Evolutionary conservation across 345 rosid genomes (phyloP).

Genomic region (Turritis glabra): DNA sequence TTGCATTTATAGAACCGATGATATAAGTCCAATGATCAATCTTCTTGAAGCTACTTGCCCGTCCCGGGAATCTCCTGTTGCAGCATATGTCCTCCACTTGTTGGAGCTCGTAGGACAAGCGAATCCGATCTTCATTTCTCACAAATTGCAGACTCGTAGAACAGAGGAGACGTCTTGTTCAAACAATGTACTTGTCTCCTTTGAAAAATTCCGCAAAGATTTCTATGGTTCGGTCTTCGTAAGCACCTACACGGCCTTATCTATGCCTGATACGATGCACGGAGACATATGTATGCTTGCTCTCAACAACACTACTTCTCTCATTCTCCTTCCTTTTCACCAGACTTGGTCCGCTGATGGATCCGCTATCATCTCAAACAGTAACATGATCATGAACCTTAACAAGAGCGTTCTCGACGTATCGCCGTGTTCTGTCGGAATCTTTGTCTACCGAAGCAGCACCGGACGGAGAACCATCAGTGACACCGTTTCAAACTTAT

Average conservation of each 20-base stretch:
- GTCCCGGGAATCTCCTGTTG: slow-evolving; percentile 40
- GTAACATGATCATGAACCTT: slow-evolving; percentile 31
- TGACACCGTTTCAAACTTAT: neutral
- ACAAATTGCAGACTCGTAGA: slow-evolving; percentile 36
- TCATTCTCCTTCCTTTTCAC: slow-evolving; percentile 64
- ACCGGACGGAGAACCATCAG: neutral
- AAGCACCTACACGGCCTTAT: slow-evolving; percentile 37
- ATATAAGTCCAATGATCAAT: slow-evolving; percentile 38
- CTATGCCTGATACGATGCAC: slow-evolving; percentile 49
- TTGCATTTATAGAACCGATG: slow-evolving; percentile 51
- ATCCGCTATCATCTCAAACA: slow-evolving; percentile 37
- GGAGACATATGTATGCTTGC: slow-evolving; percentile 64
- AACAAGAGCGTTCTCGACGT: slow-evolving; percentile 49
- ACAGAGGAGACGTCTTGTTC: slow-evolving; percentile 35
- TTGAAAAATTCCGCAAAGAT: slow-evolving; percentile 32
- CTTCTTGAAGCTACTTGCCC: slow-evolving; percentile 44
- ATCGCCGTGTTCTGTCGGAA: slow-evolving; percentile 69
- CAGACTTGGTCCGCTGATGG: slow-evolving; percentile 48
- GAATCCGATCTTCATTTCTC: slow-evolving; percentile 52
- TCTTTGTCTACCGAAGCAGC: slow-evolving; percentile 42
- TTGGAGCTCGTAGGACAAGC: slow-evolving; percentile 52
- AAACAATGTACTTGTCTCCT: slow-evolving; percentile 43
- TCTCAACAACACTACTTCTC: slow-evolving; percentile 44
- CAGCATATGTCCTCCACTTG: slow-evolving; percentile 53
- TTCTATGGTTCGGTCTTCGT: slow-evolving; percentile 33